phyloP scores from a whole-genome alignment of 495 filamentous ascomycete genomes.

The Talaromyces nanjingensis region DNA sequence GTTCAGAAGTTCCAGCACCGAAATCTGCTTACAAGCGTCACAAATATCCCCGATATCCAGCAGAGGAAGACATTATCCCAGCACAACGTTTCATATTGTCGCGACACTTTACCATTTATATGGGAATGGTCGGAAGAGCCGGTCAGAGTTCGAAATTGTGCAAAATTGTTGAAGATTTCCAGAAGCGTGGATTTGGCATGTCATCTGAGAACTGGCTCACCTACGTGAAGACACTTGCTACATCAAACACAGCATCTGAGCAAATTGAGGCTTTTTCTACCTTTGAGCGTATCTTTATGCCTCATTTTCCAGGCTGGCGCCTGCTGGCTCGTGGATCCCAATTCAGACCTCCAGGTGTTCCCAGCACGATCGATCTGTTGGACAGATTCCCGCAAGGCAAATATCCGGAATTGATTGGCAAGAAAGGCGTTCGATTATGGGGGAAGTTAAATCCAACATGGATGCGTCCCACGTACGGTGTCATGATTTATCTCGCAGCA shows the following conservation, averaged over 20 bases:
- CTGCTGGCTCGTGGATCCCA: conserved; percentile 25
- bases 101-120: conserved; percentile 51
- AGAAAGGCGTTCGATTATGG: conserved; percentile 25
- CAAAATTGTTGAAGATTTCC: conserved; percentile 42
- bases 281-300: conserved; percentile 70
- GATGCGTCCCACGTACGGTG: conserved; percentile 45
- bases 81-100: conserved; percentile 53
- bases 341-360: conserved; percentile 22
- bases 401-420: conserved; percentile 21
- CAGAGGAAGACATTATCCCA: conserved; percentile 33
- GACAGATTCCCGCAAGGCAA: conserved; percentile 14
- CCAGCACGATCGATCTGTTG: conserved; percentile 20
- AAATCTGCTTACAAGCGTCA: not conserved
- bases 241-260: conserved; percentile 26
- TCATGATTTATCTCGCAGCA: conserved; percentile 47
- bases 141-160: conserved; percentile 40
- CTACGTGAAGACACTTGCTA: conserved; percentile 42
- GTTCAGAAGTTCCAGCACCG: not conserved
- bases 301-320: conserved; percentile 66
- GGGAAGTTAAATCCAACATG: conserved; percentile 29
- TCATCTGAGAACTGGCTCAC: conserved; percentile 49
- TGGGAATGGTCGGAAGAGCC: conserved; percentile 45
- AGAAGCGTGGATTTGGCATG: conserved; percentile 57
- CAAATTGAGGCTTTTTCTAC: conserved; percentile 51
- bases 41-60: not conserved